These are phyloP conservation scores for Fraxinus sp. DNA, from an alignment of 305 asterid species.

Conservation along the genomic window DNA sequence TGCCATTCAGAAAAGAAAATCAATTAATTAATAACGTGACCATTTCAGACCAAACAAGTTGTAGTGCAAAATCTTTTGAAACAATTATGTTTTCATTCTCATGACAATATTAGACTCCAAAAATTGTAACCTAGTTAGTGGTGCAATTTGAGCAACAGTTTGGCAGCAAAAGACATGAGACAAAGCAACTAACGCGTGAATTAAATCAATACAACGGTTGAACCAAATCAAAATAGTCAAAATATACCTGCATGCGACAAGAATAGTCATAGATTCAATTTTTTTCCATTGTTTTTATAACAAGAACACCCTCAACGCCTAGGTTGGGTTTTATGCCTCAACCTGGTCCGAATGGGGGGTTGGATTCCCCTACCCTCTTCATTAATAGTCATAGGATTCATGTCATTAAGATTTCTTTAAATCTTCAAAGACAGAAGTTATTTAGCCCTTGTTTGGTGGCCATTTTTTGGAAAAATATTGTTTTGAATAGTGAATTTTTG, in stretches of 20 bases:
- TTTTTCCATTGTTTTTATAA: neutral
- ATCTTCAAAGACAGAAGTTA: conserved; percentile 13
- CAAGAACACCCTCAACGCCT: neutral
- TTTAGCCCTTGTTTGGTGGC: neutral
- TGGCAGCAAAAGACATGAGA: neutral
- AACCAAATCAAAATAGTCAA: neutral
- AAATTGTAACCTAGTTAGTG: neutral
- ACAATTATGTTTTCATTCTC: neutral
- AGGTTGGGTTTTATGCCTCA: neutral
- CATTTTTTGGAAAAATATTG: no score
- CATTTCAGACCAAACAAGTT: conserved; percentile 14
- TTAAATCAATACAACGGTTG: neutral
- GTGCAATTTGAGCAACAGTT: neutral
- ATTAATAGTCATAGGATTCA: neutral
- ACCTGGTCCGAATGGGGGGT: neutral
- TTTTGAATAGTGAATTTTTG: no score
- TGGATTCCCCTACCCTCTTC: neutral
- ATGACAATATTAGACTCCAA: neutral
- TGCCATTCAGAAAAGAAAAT: neutral
- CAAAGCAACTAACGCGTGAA: neutral
- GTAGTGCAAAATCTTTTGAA: neutral
- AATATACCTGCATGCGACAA: neutral
- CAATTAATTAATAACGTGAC: neutral
- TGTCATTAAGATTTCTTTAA: conserved; percentile 14
- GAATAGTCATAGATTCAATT: neutral